Conservation (phyloP, 2,329 filamentous ascomycete species). For the Diaporthe sp. region DNA sequence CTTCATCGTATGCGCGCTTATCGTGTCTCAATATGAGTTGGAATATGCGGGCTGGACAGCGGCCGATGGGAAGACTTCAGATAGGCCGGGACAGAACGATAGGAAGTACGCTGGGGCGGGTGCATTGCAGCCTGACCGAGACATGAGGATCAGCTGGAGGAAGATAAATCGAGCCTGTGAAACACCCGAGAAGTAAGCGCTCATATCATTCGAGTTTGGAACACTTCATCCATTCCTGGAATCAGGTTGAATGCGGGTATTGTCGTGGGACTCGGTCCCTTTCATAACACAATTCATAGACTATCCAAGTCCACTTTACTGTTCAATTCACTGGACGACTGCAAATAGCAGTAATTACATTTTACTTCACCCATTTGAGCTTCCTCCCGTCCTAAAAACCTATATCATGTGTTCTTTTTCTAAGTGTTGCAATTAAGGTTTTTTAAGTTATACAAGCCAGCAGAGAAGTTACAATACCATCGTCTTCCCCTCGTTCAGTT, state of each 20-base stretch:
- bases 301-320: background rate
- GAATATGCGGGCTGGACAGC: conserved; percentile 39
- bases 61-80: conserved; percentile 31
- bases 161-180: background rate
- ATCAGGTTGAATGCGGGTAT: background rate
- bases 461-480: background rate
- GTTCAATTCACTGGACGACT: background rate
- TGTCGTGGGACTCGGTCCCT: background rate
- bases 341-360: background rate
- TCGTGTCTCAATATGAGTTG: conserved; percentile 45
- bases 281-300: background rate
- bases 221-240: background rate
- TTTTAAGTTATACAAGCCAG: background rate
- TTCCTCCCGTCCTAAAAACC: background rate
- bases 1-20: conserved; percentile 44
- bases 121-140: conserved; percentile 37
- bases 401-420: background rate
- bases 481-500: background rate
- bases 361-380: background rate
- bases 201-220: background rate
- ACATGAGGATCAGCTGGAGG: conserved; percentile 34
- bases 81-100: conserved; percentile 34
- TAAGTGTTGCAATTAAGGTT: background rate
- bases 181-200: background rate
- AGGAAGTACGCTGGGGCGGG: conserved; percentile 22